Conservation (phyloP, 139 green algal genomes). For the Coelastrella sp. region DNA sequence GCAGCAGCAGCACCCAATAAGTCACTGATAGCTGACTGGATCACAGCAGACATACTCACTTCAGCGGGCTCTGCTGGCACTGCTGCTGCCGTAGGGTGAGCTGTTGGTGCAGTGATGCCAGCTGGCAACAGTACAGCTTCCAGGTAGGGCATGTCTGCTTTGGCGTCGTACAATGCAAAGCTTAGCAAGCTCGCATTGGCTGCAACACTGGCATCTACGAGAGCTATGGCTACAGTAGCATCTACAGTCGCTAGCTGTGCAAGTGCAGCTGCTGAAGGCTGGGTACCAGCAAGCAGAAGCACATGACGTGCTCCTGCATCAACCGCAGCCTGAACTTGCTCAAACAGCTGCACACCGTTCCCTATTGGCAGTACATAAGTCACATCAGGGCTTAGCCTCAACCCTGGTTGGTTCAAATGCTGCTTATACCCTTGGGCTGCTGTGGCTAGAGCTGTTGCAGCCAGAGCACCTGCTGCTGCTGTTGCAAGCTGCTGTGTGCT, state of each 20-base stretch:
- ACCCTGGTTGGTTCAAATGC: neutral
- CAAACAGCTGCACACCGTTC: neutral
- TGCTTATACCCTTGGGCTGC: neutral
- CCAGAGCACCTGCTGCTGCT: conserved; percentile 11
- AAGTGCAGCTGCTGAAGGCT: conserved; percentile 13
- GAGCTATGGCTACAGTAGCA: conserved; percentile 8
- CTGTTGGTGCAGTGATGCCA: neutral
- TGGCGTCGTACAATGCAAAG: conserved; percentile 35
- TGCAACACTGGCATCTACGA: neutral
- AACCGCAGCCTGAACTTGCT: conserved; percentile 42
- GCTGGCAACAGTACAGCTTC: conserved; percentile 15
- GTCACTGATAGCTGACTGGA: neutral
- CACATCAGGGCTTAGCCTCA: neutral
- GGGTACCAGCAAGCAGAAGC: conserved; percentile 44
- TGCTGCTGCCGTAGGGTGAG: neutral
- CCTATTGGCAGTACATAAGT: conserved; percentile 29
- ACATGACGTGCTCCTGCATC: conserved; percentile 43
- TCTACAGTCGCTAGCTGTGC: neutral
- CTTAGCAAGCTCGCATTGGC: neutral
- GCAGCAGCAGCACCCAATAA: conserved; percentile 19
- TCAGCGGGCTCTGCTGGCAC: neutral
- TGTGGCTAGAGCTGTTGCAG: neutral
- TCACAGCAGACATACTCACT: neutral
- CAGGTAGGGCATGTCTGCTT: neutral
- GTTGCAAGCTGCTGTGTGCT: conserved; percentile 18